These are phyloP conservation scores for Malassezia equina DNA, from an alignment of 1,284 basidiomycete species.

Conservation along the genomic window DNA sequence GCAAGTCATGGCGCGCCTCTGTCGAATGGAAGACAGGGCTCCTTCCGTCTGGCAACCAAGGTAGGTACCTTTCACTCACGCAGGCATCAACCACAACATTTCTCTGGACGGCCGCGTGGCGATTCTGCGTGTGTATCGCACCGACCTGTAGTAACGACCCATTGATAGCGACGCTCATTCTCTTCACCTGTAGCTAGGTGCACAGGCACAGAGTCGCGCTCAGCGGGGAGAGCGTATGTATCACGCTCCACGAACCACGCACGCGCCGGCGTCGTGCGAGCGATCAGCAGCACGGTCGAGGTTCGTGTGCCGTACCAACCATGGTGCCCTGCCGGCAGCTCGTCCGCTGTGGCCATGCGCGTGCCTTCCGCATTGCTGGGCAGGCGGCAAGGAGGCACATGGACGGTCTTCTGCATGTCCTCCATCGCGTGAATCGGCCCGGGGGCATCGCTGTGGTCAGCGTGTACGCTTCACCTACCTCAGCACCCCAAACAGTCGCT, in stretches of 20 bases:
- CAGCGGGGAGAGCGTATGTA: neutral
- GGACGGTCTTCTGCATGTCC: conserved; percentile 8
- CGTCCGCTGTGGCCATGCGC: neutral
- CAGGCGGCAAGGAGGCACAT: conserved; percentile 3
- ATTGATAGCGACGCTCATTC: conserved; percentile 14
- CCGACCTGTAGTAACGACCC: neutral
- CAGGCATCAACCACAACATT: conserved; percentile 48
- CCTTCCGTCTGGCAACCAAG: conserved; percentile 33
- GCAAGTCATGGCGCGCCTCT: conserved; percentile 37
- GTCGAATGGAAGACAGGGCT: conserved; percentile 44
- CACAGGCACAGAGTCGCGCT: neutral
- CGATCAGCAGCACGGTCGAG: conserved; percentile 9
- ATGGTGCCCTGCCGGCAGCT: neutral
- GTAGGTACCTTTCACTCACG: conserved; percentile 8
- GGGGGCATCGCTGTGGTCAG: neutral
- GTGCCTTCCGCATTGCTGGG: conserved; percentile 2
- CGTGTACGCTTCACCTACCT: neutral
- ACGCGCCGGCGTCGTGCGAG: conserved; percentile 1
- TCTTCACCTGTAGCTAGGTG: neutral
- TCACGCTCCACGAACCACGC: conserved; percentile 13
- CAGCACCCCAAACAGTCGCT: conserved; percentile 7
- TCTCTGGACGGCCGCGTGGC: conserved; percentile 39
- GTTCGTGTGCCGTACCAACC: conserved; percentile 18
- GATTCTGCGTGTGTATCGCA: conserved; percentile 34
- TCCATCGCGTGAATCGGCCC: neutral